Base-by-base conservation (phyloP, 371 early-diverging fungal species). In the Thermomucor indicae-seudaticae region DNA sequence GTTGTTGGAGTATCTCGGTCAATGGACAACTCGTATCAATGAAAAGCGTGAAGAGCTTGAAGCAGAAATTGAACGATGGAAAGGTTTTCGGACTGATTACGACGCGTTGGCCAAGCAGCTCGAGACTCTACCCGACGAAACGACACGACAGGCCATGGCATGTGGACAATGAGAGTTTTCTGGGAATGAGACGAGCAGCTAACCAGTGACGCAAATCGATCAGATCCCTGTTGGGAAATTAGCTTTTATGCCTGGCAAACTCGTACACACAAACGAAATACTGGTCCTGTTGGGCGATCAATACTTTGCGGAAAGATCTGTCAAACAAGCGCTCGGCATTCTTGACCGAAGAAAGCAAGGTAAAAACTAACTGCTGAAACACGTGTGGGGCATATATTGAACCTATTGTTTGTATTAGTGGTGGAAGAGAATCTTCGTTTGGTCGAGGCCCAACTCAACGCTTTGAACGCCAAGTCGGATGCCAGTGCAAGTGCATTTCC, bases 211-310 rank as follows among this genome's bases (percentile, higher is more conserved):
- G n/a, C n/a, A n/a, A n/a, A n/a, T n/a, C n/a, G n/a, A n/a, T 5
- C 48, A 61, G 61, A 80, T 80, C 52, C 76, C 80, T 10, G 66
- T 85, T 25, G 93, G 95, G 0, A 81, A 80, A 34, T 51, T 92
- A 25, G 96, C 96, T 0, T 94, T 93, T 64, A 88, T 92, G 80
- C 90, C 90, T 4, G 96, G 95, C 30, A 79, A 86, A 47, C 47
- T 96, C 6, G 67, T 92, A 25, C 90, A 91, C 55, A 94, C 96
- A 6, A 93, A 94, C 57, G 94, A 94, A 62, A 79, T 96, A 10
- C 60, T 86, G 20, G 92, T 90, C 0, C 60, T 86, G 23, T 75
- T 96, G 40, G 96, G 96, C 22, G 94, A 89, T 45, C 89, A 93
- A 64, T 94, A 90, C 86, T 96, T 93, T 63, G 90, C 79, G 8